Evolutionary conservation across 2,329 filamentous ascomycete species (phyloP), one percentile per base, ranked within the genome.

Genomic region (Rutstroemia sp.): DNA sequence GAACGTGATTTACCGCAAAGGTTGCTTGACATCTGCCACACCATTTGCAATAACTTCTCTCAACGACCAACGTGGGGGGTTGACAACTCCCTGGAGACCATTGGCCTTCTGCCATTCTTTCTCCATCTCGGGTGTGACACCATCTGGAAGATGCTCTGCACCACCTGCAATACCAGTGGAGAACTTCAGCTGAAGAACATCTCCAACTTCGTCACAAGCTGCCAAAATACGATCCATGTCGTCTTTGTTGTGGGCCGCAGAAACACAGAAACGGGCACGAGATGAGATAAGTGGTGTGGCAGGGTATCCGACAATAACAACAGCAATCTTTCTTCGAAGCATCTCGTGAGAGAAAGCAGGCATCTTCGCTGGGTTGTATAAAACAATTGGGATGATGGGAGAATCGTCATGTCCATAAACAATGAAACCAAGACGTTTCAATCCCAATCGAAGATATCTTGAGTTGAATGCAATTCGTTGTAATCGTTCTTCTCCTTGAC

Each of bases 361-460:
- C 79, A 99, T 96, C 77, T 99, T 99, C 67, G 90, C 94, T n/a
- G 94, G 94, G 74, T 97, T 90, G 79, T 96, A 99, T 27, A 99
- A 84, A 68, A 96, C 82, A 63, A 99, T 73, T 54, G 94, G 94
- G 65, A 99, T 91, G 66, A 99, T 97, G 56, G 94, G 94, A 5
- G 92, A 96, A 74, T 99, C 94, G 69, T 99, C 94, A 71, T 97
- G 92, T 60, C 94, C 94, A 70, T 95, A 96, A 54, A 96, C 87
- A 69, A 99, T 99, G 75, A 91, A 92, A 50, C 94, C 94, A 52
- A 99, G 85, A 65, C 94, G 89, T 80, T 99, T 99, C 67, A 99
- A 82, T 63, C 94, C 94, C 27, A 99, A 85, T 58, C 94, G 90
- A n/a, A 99, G 88, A 71, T 99, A 99, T 48, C 94, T 86, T 21